Evolutionary conservation across 1,139 yeast genomes (phyloP).

Genomic region (Pichia sp.): DNA sequence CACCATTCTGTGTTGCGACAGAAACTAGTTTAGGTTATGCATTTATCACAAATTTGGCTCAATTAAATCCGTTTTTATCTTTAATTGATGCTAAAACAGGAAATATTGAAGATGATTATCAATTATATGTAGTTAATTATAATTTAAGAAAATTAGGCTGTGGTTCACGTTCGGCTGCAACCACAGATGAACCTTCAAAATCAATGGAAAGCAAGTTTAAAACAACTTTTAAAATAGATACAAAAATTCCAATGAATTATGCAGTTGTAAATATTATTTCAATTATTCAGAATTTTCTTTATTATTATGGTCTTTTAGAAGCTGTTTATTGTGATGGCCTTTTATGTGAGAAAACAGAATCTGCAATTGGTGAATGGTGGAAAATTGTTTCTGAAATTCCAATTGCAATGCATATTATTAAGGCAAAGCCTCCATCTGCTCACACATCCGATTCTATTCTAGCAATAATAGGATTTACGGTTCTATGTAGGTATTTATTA

Average conservation of each 20-base stretch:
- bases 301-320: constrained; percentile 68
- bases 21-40: constrained; percentile 50
- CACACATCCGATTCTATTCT: constrained; percentile 30
- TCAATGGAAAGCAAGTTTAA: constrained; percentile 81
- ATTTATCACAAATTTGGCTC: constrained; percentile 75
- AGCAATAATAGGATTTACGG: constrained; percentile 58
- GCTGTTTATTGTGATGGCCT: constrained; percentile 77
- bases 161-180: constrained; percentile 75
- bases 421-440: constrained; percentile 34
- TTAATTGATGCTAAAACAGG: constrained; percentile 65
- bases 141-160: constrained; percentile 74
- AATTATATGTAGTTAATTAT: constrained; percentile 62
- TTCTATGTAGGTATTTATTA: constrained; percentile 62
- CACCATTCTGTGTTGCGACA: constrained; percentile 54
- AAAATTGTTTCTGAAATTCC: constrained; percentile 35
- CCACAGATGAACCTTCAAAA: constrained; percentile 63
- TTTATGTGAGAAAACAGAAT: constrained; percentile 69
- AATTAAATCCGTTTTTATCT: constrained; percentile 64
- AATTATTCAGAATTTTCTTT: constrained; percentile 66
- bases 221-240: constrained; percentile 59
- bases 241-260: constrained; percentile 49
- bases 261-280: constrained; percentile 73
- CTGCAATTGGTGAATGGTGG: constrained; percentile 82
- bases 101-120: constrained; percentile 41
- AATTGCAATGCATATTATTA: constrained; percentile 39